phyloP scores from a whole-genome alignment of 805 yeast species.

The Metschnikowia cubensis region DNA sequence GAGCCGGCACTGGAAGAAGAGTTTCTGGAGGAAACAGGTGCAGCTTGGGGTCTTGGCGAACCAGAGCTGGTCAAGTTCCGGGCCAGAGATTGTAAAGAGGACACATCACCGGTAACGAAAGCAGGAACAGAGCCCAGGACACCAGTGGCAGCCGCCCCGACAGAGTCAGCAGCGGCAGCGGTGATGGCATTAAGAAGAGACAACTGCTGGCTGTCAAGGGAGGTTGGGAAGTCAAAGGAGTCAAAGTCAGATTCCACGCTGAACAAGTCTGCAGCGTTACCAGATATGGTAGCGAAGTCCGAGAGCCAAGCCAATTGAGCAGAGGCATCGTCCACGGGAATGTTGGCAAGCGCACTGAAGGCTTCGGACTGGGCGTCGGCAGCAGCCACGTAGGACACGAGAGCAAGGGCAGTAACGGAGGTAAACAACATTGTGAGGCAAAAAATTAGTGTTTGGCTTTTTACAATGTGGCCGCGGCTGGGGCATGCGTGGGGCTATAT shows the following conservation, averaged over 20 bases:
- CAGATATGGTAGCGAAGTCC: constrained; percentile 1
- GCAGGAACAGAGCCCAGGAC: background rate
- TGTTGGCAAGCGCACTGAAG: constrained; percentile 1
- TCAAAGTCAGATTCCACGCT: background rate
- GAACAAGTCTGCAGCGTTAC: background rate
- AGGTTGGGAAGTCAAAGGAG: background rate
- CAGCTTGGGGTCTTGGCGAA: background rate
- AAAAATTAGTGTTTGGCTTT: background rate
- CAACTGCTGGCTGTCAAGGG: background rate
- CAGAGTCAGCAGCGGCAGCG: background rate
- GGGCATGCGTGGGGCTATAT: background rate
- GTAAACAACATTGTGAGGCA: constrained; percentile 4
- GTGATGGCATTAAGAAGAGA: background rate
- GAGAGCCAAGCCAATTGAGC: constrained; percentile 6
- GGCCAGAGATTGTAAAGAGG: background rate
- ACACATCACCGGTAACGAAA: background rate
- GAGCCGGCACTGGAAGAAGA: constrained; percentile 2
- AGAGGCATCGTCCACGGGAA: constrained; percentile 2
- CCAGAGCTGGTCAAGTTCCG: background rate
- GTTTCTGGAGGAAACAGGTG: background rate
- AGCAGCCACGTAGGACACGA: constrained; percentile 6
- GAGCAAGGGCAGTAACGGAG: constrained; percentile 3
- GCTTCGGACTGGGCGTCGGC: constrained; percentile 8
- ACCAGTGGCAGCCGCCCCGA: background rate
- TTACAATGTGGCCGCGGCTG: background rate